Conservation (phyloP, 805 yeast species). For the Jamesozyma spencerorum region DNA sequence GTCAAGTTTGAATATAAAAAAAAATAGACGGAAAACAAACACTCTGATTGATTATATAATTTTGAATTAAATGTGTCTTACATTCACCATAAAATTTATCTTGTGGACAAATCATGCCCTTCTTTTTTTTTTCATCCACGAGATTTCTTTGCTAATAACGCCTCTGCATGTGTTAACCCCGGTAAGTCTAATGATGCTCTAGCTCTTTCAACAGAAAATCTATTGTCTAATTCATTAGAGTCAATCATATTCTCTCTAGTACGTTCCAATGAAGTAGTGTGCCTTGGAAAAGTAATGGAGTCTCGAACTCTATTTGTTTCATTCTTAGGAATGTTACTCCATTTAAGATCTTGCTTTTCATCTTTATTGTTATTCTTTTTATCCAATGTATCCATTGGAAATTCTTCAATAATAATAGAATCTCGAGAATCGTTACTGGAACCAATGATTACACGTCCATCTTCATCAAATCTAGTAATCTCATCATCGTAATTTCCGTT, state of each 20-base stretch:
- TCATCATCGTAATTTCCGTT: neutral
- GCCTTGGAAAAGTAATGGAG: constrained; percentile 15
- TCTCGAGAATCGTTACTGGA: constrained; percentile 18
- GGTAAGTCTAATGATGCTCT: constrained; percentile 35
- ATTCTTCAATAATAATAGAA: constrained; percentile 33
- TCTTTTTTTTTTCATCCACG: neutral
- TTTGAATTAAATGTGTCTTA: no score
- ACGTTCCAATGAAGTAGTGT: constrained; percentile 30
- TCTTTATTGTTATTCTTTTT: neutral
- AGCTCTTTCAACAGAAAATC: constrained; percentile 34
- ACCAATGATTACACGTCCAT: neutral
- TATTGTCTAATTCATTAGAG: constrained; percentile 30
- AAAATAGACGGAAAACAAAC: no score
- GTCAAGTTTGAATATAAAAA: no score
- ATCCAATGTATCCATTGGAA: constrained; percentile 28
- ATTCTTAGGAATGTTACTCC: constrained; percentile 13
- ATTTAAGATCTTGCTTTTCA: constrained; percentile 6
- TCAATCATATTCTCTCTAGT: constrained; percentile 32
- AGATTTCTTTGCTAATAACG: constrained; percentile 1
- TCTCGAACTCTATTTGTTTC: constrained; percentile 2
- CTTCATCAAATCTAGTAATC: neutral
- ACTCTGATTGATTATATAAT: no score
- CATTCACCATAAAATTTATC: no score
- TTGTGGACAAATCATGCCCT: no score
- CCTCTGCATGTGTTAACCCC: constrained; percentile 33